phyloP scores from a whole-genome alignment of 805 yeast genomes.

The Candida pseudoglaebosa region DNA sequence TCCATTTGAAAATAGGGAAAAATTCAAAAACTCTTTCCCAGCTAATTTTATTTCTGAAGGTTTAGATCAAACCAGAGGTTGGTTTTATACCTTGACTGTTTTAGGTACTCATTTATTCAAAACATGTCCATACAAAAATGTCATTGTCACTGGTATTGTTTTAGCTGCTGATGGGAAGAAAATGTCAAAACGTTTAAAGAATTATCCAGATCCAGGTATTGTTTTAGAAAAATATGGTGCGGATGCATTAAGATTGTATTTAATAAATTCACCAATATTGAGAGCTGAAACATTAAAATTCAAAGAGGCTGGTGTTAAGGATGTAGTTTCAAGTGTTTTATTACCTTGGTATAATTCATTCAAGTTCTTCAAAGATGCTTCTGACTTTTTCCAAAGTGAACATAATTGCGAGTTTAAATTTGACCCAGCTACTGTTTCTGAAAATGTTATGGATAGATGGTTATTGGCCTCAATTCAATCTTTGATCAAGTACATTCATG shows the following conservation, averaged over 20 bases:
- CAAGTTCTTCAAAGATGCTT: conserved; percentile 94
- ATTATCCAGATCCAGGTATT: conserved; percentile 90
- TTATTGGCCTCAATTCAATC: conserved; percentile 94
- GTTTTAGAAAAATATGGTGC: conserved; percentile 91
- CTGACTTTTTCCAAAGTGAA: conserved; percentile 76
- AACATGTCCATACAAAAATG: conserved; percentile 90
- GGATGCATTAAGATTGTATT: conserved; percentile 91
- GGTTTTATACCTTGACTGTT: conserved; percentile 97
- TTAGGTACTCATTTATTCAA: conserved; percentile 93
- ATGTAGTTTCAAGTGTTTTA: conserved; percentile 91
- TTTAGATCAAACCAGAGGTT: conserved; percentile 98
- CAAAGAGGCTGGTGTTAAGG: conserved; percentile 98
- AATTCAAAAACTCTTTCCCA: conserved; percentile 75
- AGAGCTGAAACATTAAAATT: conserved; percentile 95
- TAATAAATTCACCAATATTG: conserved; percentile 95
- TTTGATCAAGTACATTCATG: conserved; percentile 77
- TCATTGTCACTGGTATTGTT: conserved; percentile 93
- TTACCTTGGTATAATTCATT: conserved; percentile 99
- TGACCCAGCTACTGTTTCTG: conserved; percentile 60
- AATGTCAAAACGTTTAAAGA: conserved; percentile 97
- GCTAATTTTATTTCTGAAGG: conserved; percentile 99
- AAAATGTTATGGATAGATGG: conserved; percentile 97
- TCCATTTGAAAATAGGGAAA: conserved; percentile 84
- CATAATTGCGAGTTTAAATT: conserved; percentile 67
- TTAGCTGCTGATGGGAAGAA: conserved; percentile 98